These are phyloP conservation scores for Lablab purpureus DNA, from an alignment of 306 rosid species.

Conservation along the genomic window DNA sequence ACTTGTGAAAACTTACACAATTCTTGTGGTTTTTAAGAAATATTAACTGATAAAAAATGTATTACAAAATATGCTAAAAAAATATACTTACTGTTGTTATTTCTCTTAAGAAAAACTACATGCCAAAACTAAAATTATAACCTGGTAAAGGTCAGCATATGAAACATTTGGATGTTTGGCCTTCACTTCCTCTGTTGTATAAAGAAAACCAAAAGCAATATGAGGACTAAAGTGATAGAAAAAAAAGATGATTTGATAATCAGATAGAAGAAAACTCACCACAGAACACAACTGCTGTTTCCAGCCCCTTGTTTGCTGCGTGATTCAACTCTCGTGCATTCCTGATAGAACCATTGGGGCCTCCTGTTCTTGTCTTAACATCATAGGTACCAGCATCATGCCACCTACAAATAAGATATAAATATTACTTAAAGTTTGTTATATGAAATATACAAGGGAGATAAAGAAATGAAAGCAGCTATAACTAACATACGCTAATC, in stretches of 20 bases:
- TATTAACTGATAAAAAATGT: too few relatives aligned
- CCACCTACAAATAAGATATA: conserved; percentile 62
- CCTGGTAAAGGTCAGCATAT: conserved; percentile 91
- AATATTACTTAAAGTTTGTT: not conserved
- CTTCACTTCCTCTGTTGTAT: conserved; percentile 75
- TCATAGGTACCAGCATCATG: conserved; percentile 91
- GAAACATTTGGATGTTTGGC: conserved; percentile 66
- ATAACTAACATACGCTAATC: conserved; percentile 68
- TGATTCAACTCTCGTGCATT: conserved; percentile 61
- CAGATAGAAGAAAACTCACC: conserved; percentile 50
- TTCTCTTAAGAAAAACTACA: not conserved
- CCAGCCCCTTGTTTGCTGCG: conserved; percentile 66
- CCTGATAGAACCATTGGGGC: conserved; percentile 89
- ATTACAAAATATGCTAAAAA: too few relatives aligned
- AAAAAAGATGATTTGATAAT: not conserved
- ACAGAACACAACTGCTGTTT: conserved; percentile 69
- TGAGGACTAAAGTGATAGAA: not conserved
- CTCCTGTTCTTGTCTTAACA: conserved; percentile 68
- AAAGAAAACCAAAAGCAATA: conserved; percentile 37
- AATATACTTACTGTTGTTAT: too few relatives aligned
- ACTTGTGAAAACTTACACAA: too few relatives aligned
- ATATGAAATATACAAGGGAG: not conserved
- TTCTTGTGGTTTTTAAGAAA: too few relatives aligned
- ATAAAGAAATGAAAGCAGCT: not conserved
- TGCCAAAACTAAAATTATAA: conserved; percentile 36